phyloP scores from a whole-genome alignment of 441 rosid genomes.

The Gossypium gossypioides region DNA sequence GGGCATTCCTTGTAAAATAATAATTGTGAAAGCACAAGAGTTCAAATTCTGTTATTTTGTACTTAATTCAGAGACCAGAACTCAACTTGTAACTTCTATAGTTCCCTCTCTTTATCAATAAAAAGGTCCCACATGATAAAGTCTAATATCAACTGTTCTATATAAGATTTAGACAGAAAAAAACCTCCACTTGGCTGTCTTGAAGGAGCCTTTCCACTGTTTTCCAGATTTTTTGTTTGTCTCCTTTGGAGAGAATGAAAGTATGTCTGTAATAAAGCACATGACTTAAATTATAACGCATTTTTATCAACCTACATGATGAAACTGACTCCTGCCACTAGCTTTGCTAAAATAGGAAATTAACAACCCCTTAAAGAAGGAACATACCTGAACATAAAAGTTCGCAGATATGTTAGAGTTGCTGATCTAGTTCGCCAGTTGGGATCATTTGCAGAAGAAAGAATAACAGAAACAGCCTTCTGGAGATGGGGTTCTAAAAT shows the following conservation, averaged over 20 bases:
- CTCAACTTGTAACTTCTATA: not conserved
- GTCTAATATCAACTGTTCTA: not conserved
- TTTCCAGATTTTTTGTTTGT: conserved; percentile 74
- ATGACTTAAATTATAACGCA: conserved; percentile 13
- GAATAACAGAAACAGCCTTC: conserved; percentile 60
- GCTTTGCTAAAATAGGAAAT: conserved; percentile 8
- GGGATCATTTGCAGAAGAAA: conserved; percentile 62
- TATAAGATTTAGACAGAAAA: conserved; percentile 14
- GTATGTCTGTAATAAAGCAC: conserved; percentile 57
- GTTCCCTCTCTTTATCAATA: not conserved
- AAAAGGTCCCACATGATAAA: not conserved
- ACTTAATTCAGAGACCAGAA: not conserved
- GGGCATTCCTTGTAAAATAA: not conserved
- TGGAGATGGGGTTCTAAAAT: conserved; percentile 73
- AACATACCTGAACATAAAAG: conserved; percentile 90
- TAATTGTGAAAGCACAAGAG: not conserved
- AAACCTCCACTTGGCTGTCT: conserved; percentile 98
- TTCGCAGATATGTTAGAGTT: conserved; percentile 75
- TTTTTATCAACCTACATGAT: not conserved
- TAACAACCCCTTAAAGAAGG: conserved; percentile 1
- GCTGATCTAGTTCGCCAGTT: conserved; percentile 99
- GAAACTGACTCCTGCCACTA: conserved; percentile 1
- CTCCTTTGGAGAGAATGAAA: conserved; percentile 58
- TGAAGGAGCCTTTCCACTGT: conserved; percentile 71
- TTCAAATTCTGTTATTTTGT: conserved; percentile 7